Conservation (phyloP, 306 rosid genomes). For the Biancaea sappan region DNA sequence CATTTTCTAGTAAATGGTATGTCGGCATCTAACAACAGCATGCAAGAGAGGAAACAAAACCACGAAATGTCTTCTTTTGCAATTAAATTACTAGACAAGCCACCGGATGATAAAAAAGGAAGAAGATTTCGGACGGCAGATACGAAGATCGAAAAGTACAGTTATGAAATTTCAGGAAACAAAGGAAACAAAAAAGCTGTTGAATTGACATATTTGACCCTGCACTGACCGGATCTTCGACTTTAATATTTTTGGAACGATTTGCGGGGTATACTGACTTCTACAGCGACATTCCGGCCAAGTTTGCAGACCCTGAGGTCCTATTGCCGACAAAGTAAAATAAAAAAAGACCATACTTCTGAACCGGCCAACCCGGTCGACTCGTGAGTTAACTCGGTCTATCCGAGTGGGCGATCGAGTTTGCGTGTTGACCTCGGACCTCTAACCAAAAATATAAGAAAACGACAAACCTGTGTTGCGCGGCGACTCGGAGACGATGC, state of each 20-base stretch:
- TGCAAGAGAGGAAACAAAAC: conserved; percentile 44
- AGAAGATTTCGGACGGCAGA: conserved; percentile 32
- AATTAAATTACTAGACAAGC: conserved; percentile 21
- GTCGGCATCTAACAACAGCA: conserved; percentile 37
- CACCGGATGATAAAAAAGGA: neutral
- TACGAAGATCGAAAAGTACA: conserved; percentile 37
- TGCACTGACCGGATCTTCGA: neutral
- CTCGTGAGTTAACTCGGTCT: conserved; percentile 44
- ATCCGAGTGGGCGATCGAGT: neutral
- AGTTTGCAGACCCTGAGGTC: conserved; percentile 27
- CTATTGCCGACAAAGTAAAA: conserved; percentile 46
- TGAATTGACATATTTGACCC: conserved; percentile 48
- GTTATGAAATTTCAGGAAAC: conserved; percentile 18
- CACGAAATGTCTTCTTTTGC: conserved; percentile 27
- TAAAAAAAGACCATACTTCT: neutral
- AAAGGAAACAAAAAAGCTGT: too few relatives aligned
- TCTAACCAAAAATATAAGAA: neutral
- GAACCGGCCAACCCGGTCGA: conserved; percentile 20
- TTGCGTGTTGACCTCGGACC: neutral
- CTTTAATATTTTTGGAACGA: neutral
- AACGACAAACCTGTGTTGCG: conserved; percentile 60
- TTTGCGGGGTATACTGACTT: conserved; percentile 24
- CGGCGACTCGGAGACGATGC: conserved; percentile 53
- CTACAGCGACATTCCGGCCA: conserved; percentile 36
- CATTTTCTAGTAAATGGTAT: conserved; percentile 24